Evolutionary conservation across 192 early-diverging fungal genomes (phyloP).

Genomic region (Oehlia diaphana): DNA sequence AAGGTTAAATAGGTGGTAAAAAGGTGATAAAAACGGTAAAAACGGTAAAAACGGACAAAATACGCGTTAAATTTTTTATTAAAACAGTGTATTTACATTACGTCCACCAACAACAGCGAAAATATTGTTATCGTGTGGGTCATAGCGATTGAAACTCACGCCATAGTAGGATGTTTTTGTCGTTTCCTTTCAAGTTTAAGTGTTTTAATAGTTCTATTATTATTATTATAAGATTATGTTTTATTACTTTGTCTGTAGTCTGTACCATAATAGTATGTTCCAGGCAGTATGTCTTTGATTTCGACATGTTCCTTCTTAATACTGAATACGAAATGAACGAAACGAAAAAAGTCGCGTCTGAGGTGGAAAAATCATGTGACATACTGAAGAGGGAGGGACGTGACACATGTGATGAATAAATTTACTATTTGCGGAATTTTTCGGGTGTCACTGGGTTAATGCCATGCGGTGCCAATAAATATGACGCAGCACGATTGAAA

Average conservation of each 20-base stretch:
- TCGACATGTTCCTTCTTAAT: background rate
- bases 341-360: too few species aligned
- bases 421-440: too few species aligned
- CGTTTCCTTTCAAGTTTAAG: slow-evolving; percentile 17
- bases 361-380: too few species aligned
- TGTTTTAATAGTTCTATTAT: background rate
- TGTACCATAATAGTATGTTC: slow-evolving; percentile 6
- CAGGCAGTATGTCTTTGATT: background rate
- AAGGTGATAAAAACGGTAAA: too few species aligned
- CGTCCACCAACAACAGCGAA: slow-evolving; percentile 21
- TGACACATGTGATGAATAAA: too few species aligned
- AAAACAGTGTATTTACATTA: background rate
- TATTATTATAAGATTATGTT: too few species aligned
- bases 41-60: background rate
- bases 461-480: too few species aligned
- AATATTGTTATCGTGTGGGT: background rate
- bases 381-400: too few species aligned
- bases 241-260: background rate
- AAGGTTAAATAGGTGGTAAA: background rate
- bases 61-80: background rate
- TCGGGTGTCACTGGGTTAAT: too few species aligned
- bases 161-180: slow-evolving; percentile 22
- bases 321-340: too few species aligned
- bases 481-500: too few species aligned
- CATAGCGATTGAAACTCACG: slow-evolving; percentile 1